Base-by-base conservation (phyloP, 1,284 basidiomycete species). In the Apiotrichum brassicae region DNA sequence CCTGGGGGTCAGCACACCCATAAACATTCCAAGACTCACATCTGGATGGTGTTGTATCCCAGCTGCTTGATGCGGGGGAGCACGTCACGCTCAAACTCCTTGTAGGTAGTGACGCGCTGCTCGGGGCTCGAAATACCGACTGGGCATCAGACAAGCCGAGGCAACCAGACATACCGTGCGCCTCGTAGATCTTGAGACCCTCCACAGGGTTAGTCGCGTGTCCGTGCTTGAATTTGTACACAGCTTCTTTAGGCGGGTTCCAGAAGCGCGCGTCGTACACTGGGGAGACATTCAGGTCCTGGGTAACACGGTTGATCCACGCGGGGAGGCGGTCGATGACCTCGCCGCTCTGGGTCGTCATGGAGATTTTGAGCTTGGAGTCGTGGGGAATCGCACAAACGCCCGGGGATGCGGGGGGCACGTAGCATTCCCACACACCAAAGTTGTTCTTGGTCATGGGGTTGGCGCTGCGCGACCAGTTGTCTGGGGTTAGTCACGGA, bases 241-340 rank as follows among this genome's bases (percentile, higher is more conserved):
- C 77, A 58, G 88, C 72, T 18, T 77, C 68, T 36, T 76, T 61
- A 22, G 90, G 82, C 1, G 94, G 94, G 68, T 97, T 97, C 94
- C 94, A 98, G 76, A 97, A 97, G n/a, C 90, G 82, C 22, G 89
- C 89, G 54, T 98, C 94, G 73, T 95, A 98, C 4, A 90, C 81
- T 6, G 91, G 87, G 12, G 94, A 97, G 28, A 92, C 83, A 42
- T 76, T 71, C 48, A 97, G 76, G 67, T 98, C 91, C 72, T 98
- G 94, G 1, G 93, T 97, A 50, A 97, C 94, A 53, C 93, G 87
- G 57, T 77, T 84, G 64, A 92, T 92, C 94, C 94, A 98, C 12
- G 86, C 82, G 2, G 94, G 93, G 24, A 97, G 70, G 44, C 93
- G 83, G 70, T 97, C 94, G 57, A 97, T 86, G 34, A 87, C 83